Evolutionary conservation across 805 yeast species (phyloP).

Genomic region (Metschnikowia henanensis): DNA sequence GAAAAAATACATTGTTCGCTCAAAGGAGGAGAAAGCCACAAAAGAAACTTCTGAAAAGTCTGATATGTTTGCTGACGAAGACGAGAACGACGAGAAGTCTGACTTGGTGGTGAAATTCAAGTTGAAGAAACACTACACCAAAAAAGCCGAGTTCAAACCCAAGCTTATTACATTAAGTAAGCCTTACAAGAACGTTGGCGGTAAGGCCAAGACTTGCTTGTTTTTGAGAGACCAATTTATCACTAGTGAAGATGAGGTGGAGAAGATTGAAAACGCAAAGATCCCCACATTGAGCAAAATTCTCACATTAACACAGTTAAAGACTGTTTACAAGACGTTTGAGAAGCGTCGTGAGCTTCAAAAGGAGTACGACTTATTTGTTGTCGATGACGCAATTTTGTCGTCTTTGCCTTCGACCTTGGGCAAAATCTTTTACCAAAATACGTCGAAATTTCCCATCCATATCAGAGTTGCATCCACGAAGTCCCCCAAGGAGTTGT

Average conservation of each 20-base stretch:
- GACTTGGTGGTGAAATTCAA: conserved; percentile 62
- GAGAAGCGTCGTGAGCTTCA: conserved; percentile 82
- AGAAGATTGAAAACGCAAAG: conserved; percentile 45
- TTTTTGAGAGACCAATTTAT: conserved; percentile 64
- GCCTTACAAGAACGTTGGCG: conserved; percentile 42
- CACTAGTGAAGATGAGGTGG: conserved; percentile 44
- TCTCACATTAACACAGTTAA: conserved; percentile 70
- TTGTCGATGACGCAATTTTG: conserved; percentile 82
- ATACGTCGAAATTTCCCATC: conserved; percentile 61
- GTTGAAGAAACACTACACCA: conserved; percentile 62
- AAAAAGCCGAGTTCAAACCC: conserved; percentile 60
- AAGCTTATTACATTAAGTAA: conserved; percentile 47
- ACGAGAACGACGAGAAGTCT: conserved; percentile 50
- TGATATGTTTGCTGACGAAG: conserved; percentile 49
- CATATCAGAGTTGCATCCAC: conserved; percentile 50
- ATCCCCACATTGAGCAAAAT: conserved; percentile 53
- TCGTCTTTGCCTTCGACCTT: conserved; percentile 79
- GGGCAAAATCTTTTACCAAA: conserved; percentile 73
- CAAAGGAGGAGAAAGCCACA: conserved; percentile 26
- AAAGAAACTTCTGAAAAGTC: conserved; percentile 29
- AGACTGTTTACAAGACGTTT: conserved; percentile 82
- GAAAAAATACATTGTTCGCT: conserved; percentile 50
- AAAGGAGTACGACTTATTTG: conserved; percentile 67
- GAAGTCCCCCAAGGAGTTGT: conserved; percentile 42
- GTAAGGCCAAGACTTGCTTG: conserved; percentile 57